Base-by-base conservation (phyloP, 2,329 filamentous ascomycete genomes). In the Ophioceras dolichostomum region DNA sequence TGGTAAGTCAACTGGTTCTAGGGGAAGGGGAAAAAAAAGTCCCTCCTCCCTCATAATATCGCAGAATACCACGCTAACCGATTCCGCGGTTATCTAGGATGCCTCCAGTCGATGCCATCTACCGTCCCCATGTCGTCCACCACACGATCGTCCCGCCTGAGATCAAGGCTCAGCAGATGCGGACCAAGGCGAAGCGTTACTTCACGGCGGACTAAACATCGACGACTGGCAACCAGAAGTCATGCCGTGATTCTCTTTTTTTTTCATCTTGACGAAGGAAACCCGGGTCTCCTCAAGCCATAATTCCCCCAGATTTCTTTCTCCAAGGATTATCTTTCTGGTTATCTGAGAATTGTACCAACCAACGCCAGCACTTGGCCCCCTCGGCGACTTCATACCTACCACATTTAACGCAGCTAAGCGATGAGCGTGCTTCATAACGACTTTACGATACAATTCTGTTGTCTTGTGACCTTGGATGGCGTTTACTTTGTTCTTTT, bases 41-140 rank as follows among this genome's bases (percentile, higher is more conserved):
- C n/a, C n/a, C n/a, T n/a, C n/a, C n/a, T n/a, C n/a, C n/a, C n/a
- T n/a, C n/a, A n/a, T n/a, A n/a, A n/a, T n/a, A n/a, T n/a, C 16
- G 28, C 39, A 36, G 19, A 34, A 18, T 14, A 48, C 52, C 45
- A n/a, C n/a, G n/a, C 27, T 51, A 47, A 7, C 38, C 46, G 22
- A 8, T 26, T 26, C 28, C 49, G 53, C 10, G 49, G 51, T 35
- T 49, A 40, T 20, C 32, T 32, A 73, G 74, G 79, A 86, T 88
- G 74, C 83, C 83, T 2, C 86, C 85, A 1, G 84, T 93, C 3
- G 86, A 94, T 57, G 86, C 86, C 5, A 80, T 94, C 13, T 94
- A 94, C 55, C 70, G 86, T 34, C 89, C 88, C 5, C 88, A 95
- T 55, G 85, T 94, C 13, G 88, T 95, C 3, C 89, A 96, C 58